These are phyloP conservation scores for Phallus indusiatus DNA, from an alignment of 768 basidiomycete genomes.

Conservation along the genomic window DNA sequence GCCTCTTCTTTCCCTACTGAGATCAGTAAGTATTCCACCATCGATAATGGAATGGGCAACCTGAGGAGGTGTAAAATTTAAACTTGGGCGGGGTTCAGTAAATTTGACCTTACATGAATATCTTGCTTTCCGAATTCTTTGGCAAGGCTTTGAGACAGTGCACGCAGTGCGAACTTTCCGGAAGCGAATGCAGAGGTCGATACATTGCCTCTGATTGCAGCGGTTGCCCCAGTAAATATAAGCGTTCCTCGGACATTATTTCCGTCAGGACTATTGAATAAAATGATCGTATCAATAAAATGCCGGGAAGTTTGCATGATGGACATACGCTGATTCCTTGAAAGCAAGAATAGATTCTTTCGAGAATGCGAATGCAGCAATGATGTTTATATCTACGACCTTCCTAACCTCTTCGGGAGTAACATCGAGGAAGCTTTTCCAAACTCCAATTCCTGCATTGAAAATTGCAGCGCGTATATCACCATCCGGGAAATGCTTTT, in stretches of 20 bases:
- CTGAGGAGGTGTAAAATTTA: background rate
- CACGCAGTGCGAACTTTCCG: conserved; percentile 52
- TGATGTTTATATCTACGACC: conserved; percentile 41
- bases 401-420: conserved; percentile 47
- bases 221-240: conserved; percentile 68
- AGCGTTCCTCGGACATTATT: conserved; percentile 53
- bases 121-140: conserved; percentile 70
- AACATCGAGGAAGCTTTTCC: conserved; percentile 60
- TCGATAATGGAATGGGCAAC: conserved; percentile 44
- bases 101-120: conserved; percentile 43
- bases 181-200: conserved; percentile 54
- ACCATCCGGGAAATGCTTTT: conserved; percentile 37
- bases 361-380: conserved; percentile 55
- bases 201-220: conserved; percentile 51
- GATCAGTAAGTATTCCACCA: conserved; percentile 31
- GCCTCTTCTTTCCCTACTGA: conserved; percentile 20
- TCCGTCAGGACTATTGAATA: conserved; percentile 15
- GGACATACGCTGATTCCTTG: conserved; percentile 26
- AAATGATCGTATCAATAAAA: background rate
- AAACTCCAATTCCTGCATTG: conserved; percentile 48
- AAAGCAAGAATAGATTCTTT: conserved; percentile 50
- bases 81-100: background rate
- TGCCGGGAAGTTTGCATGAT: background rate
- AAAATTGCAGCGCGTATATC: conserved; percentile 53
- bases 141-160: conserved; percentile 58